Evolutionary conservation across 371 early-diverging fungal species (phyloP).

Genomic region (Saksenaea vasiformis): DNA sequence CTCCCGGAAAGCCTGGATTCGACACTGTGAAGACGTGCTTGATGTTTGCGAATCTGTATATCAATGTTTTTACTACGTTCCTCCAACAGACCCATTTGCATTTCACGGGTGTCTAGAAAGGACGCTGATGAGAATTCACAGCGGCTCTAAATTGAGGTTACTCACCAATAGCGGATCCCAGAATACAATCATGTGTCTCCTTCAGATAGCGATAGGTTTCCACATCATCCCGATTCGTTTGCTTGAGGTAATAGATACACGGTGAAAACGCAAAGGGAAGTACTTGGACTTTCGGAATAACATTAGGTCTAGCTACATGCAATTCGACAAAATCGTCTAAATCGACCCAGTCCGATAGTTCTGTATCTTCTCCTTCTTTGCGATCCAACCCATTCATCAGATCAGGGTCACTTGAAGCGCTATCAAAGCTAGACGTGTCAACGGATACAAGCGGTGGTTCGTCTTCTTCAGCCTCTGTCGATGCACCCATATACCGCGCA

Average conservation of each 20-base stretch:
- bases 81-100: conserved; percentile 56
- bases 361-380: conserved; percentile 36
- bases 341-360: conserved; percentile 49
- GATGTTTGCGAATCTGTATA: conserved; percentile 57
- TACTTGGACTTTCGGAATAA: conserved; percentile 42
- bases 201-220: conserved; percentile 44
- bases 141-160: not conserved
- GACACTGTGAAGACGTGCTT: conserved; percentile 37
- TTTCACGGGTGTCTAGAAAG: conserved; percentile 51
- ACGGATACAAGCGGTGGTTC: not conserved
- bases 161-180: conserved; percentile 52
- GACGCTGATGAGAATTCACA: not conserved
- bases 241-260: conserved; percentile 61
- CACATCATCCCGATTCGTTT: conserved; percentile 45
- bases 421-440: not conserved
- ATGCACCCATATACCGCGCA: conserved; percentile 23
- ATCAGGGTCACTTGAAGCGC: conserved; percentile 27
- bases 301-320: conserved; percentile 8
- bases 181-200: conserved; percentile 51
- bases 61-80: conserved; percentile 63
- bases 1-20: conserved; percentile 31
- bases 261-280: conserved; percentile 67
- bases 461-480: not conserved
- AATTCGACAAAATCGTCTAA: conserved; percentile 52
- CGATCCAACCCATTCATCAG: conserved; percentile 41